Conservation (phyloP, 768 basidiomycete species). For the Dioszegia hungarica region DNA sequence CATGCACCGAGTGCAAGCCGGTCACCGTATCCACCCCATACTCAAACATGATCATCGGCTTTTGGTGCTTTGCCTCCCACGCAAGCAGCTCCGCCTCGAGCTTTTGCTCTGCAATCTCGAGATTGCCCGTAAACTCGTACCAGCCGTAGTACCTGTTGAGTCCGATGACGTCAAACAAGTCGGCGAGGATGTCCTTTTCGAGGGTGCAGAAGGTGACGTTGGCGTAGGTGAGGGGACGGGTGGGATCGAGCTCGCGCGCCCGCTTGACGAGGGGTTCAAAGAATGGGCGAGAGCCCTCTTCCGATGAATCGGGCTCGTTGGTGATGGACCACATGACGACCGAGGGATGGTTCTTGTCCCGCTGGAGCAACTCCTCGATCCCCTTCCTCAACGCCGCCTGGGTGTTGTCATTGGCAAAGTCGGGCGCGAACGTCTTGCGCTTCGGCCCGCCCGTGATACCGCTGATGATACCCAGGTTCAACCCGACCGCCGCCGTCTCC, state of each 20-base stretch:
- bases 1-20: constrained; percentile 18
- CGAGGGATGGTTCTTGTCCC: constrained; percentile 33
- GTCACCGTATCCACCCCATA: constrained; percentile 27
- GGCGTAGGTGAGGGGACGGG: constrained; percentile 26
- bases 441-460: constrained; percentile 15
- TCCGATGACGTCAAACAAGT: constrained; percentile 31
- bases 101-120: constrained; percentile 12
- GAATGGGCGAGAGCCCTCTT: constrained; percentile 15
- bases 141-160: constrained; percentile 36
- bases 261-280: constrained; percentile 30
- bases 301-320: constrained; percentile 31
- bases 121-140: constrained; percentile 27
- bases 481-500: constrained; percentile 28
- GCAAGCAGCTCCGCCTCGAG: constrained; percentile 21
- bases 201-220: constrained; percentile 11
- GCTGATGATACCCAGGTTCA: constrained; percentile 21
- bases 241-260: constrained; percentile 20
- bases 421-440: constrained; percentile 10
- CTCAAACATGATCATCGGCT: constrained; percentile 24
- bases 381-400: constrained; percentile 16
- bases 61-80: constrained; percentile 15
- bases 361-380: constrained; percentile 21
- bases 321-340: constrained; percentile 37
- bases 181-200: constrained; percentile 14
- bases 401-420: constrained; percentile 23